A percentile compares a stretch with the other conserved stretches of the same genome.
Evolutionary conservation across 2,329 filamentous ascomycete species (phyloP).

Genomic region (Stylonectria norvegica): DNA sequence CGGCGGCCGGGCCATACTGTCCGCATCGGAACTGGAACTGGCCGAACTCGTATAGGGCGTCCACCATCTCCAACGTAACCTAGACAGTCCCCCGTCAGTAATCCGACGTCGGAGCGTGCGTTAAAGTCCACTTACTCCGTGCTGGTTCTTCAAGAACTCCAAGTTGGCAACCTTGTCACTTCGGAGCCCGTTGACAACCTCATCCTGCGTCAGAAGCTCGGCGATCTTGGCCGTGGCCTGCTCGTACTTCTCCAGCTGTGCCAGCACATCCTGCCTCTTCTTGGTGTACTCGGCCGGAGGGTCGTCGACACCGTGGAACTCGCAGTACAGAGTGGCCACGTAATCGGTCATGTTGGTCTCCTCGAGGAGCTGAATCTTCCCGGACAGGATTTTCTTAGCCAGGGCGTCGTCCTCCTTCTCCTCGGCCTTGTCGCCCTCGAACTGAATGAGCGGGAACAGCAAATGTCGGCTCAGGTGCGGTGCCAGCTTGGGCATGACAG

Average conservation of each 20-base stretch:
- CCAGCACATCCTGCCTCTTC: conserved; percentile 85
- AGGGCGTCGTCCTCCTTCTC: conserved; percentile 60
- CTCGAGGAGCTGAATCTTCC: conserved; percentile 92
- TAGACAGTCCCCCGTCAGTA: conserved; percentile 31
- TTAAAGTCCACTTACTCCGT: conserved; percentile 70
- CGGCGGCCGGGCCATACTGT: conserved; percentile 84
- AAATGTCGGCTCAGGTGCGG: conserved; percentile 92
- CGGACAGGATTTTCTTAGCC: conserved; percentile 69
- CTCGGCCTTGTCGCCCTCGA: conserved; percentile 77
- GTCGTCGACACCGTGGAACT: conserved; percentile 76
- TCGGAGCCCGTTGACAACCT: conserved; percentile 84
- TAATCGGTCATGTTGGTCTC: conserved; percentile 99
- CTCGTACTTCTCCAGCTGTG: conserved; percentile 77
- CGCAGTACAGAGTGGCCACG: conserved; percentile 85
- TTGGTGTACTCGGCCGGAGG: conserved; percentile 81
- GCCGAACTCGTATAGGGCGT: conserved; percentile 91
- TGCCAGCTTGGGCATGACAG: conserved; percentile 84
- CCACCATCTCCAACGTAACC: conserved; percentile 92
- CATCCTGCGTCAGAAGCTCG: conserved; percentile 80
- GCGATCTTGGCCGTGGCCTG: conserved; percentile 86
- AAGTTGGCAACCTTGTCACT: conserved; percentile 99
- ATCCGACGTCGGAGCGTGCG: conserved; percentile 9
- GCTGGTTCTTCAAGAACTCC: conserved; percentile 95
- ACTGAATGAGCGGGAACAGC: conserved; percentile 94
- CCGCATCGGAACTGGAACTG: conserved; percentile 98